These are phyloP conservation scores for Mycena maculata DNA, from an alignment of 768 basidiomycete genomes.

Conservation along the genomic window DNA sequence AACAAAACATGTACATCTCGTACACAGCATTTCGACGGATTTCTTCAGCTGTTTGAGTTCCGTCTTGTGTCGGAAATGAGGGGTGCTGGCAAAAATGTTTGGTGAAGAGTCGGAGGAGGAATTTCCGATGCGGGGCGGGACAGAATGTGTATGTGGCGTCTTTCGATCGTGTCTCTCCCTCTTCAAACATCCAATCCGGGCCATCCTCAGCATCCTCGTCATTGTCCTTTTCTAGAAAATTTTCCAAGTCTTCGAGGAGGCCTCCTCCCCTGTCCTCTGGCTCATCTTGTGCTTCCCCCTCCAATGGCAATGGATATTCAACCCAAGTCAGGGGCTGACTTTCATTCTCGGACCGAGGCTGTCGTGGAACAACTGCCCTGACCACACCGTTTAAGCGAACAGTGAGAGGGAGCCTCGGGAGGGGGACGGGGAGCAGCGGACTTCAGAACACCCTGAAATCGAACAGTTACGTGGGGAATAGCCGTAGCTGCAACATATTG, in stretches of 20 bases:
- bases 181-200: slow-evolving; percentile 12
- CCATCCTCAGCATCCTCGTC: slow-evolving; percentile 5
- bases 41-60: slow-evolving; percentile 13
- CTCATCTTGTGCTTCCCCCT: background rate
- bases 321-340: background rate
- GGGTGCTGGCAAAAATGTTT: slow-evolving; percentile 43
- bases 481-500: background rate
- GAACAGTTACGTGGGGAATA: slow-evolving; percentile 6
- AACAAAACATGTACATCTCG: slow-evolving; percentile 42
- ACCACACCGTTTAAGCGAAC: slow-evolving; percentile 1
- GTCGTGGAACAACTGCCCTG: background rate
- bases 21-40: slow-evolving; percentile 36
- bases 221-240: slow-evolving; percentile 1
- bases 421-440: slow-evolving; percentile 1
- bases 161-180: slow-evolving; percentile 1
- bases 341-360: background rate
- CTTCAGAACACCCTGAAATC: background rate
- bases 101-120: slow-evolving; percentile 37
- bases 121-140: slow-evolving; percentile 39
- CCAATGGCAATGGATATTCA: background rate
- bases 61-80: slow-evolving; percentile 34
- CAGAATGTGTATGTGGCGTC: slow-evolving; percentile 35
- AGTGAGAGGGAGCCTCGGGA: background rate
- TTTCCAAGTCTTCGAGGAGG: background rate
- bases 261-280: background rate